Base-by-base conservation (phyloP, 345 rosid species). In the Eucalyptus polyanthemos region DNA sequence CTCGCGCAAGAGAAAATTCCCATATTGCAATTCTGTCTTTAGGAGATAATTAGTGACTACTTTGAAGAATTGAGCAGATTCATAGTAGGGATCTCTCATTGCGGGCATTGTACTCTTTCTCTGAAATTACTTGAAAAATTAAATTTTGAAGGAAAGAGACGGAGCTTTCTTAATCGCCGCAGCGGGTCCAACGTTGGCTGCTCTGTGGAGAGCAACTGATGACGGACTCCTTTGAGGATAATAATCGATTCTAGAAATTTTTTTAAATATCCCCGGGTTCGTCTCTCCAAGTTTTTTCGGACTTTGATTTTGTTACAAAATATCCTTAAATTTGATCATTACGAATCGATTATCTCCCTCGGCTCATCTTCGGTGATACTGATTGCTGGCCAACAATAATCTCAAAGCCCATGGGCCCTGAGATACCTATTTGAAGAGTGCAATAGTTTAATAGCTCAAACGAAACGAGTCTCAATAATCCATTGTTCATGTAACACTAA, bases 231-330 rank as follows among this genome's bases (percentile, higher is more conserved):
- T 44, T 44, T 2, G 45, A 2, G 45, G 45, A 44, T 44, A 2
- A 44, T 44, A 44, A 44, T 44, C 45, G 2, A 54, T 54, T 19
- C 24, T 21, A 5, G 60, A 54, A 54, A 54, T 1, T 21, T 54
- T 47, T 11, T 3, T n/a, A 0, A 45, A 11, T 1, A 1, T 47
- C 4, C 49, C 49, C 4, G 24, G 11, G 2, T 21, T 54, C 5
- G 25, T 22, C 42, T 56, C 62, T 1, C 27, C 0, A 56, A 24
- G 29, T 5, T 56, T 3, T 9, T 56, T 24, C 12, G 0, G 1
- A 51, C 1, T 51, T 51, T 0, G 1, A 19, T 51, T 51, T 51
- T 3, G 4, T 51, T 17, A 1, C 6, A 22, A 24, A 56, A 25
- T 27, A 60, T 58, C 31, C 31, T 60, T 3, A 2, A 6, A 25